Evolutionary conservation across 2,329 filamentous ascomycete species (phyloP), one percentile per base, ranked within the genome.

Genomic region (Xylariaceae sp.): DNA sequence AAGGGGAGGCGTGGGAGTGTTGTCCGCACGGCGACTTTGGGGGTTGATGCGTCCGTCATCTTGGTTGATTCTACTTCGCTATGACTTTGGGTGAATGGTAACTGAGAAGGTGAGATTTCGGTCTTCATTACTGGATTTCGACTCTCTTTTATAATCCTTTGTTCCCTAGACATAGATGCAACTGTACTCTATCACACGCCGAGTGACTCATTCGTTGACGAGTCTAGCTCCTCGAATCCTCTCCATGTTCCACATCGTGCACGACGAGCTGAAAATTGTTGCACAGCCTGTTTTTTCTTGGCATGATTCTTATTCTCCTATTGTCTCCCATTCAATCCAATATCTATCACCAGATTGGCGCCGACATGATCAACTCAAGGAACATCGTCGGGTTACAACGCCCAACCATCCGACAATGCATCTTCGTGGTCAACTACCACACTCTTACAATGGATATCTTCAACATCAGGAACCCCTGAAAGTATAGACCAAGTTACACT

Each of bases 1-100:
- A 70, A 53, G 3, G 68, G 69, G 4, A 57, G n/a, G 10, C 51
- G 50, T 17, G 69, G 68, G 48, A 67, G 51, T 8, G 67, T 70
- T 3, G 68, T 69, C 45, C 51, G 56, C n/a, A 67, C 62, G 11
- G 37, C 2, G 50, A 59, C 45, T 51, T 7, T 49, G 3, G 51
- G 34, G 23, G 30, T 39, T 17, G 48, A 35, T 15, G 50, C 15
- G 53, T 15, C 42, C 7, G 56, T 15, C 61, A 57, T 62, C 53
- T 18, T 49, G 37, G 11, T 39, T 2, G 37, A 39, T 10, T 39
- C 8, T 10, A 30, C 23, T 30, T 30, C 2, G 2, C 23, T 30
- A 2, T 30, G 23, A 30, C 23, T 30, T 30, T 30, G 23, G 23
- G 23, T 30, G 23, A 30, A 30, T 30, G 2, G 3, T 30, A 5